Evolutionary conservation across 352 stramenopile species (phyloP).

Genomic region (Pythium phragmitis): DNA sequence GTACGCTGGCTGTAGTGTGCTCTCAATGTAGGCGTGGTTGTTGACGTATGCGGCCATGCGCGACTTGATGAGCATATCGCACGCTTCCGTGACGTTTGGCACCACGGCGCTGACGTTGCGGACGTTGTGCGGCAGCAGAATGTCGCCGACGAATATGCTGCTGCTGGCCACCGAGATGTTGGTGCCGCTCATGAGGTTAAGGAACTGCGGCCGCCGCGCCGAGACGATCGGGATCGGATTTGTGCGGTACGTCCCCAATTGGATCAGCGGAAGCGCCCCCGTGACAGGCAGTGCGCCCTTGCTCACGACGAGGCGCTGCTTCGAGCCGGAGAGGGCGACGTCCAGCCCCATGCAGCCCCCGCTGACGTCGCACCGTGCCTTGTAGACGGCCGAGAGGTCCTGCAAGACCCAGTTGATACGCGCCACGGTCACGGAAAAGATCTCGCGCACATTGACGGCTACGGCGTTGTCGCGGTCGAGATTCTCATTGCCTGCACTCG

Average conservation of each 20-base stretch:
- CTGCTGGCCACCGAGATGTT: too few relatives aligned
- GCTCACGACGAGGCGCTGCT: slow-evolving; percentile 1
- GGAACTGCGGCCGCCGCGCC: too few relatives aligned
- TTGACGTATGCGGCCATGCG: background rate
- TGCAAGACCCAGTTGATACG: background rate
- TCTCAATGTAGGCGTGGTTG: background rate
- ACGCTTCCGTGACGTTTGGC: background rate
- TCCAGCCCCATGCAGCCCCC: background rate
- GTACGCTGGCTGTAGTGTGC: background rate
- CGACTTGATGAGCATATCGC: background rate
- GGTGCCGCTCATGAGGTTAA: background rate
- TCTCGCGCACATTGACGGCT: background rate
- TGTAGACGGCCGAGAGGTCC: background rate
- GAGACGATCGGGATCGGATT: background rate
- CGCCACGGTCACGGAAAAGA: background rate
- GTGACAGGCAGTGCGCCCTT: background rate
- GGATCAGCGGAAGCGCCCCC: background rate
- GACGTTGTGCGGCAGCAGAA: background rate
- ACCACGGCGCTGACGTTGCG: background rate
- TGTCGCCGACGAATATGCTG: background rate
- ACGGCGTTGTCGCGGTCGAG: background rate
- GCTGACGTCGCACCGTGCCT: background rate
- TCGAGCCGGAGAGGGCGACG: background rate
- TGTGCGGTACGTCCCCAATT: background rate
- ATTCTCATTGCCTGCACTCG: background rate